Evolutionary conservation across 2,329 filamentous ascomycete species (phyloP), one percentile per base, ranked within the genome.

Genomic region (Cercospora sp.): DNA sequence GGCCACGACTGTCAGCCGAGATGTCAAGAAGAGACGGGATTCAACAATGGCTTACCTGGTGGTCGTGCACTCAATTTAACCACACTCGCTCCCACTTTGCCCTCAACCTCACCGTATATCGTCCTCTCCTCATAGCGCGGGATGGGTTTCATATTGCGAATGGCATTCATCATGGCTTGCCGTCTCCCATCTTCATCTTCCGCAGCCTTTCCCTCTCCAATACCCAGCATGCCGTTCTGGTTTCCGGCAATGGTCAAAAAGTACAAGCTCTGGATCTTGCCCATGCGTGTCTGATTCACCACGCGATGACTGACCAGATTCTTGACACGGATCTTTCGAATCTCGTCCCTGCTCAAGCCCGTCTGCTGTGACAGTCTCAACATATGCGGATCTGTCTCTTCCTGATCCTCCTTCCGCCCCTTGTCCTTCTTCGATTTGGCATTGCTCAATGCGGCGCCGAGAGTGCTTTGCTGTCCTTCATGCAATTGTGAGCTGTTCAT

Each of bases 131-230:
- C 95, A 78, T 98, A 99, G 67, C 94, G 86, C 61, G 89, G 88
- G 66, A 99, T 88, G n/a, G 95, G 94, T 83, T 89, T 88, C 92
- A 99, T 93, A 84, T 95, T 97, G 77, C 91, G 86, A 74, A 98
- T 91, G 4, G 95, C 94, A 72, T 90, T 85, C 82, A 93, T 88
- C 80, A 87, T 88, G 55, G 93, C 91, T 82, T 96, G 93, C 71
- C 85, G 82, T 45, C 82, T 79, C 0, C 92, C 92, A 68, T 91
- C 88, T 34, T 85, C 82, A 1, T 83, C 76, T 80, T 97, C 93
- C 30, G 89, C 88, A 9, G 91, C 90, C 85, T 98, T 99, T 74
- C 92, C 94, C 81, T 94, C 91, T 66, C 95, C 95, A 68, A 98
- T 85, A 10, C 95, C 95, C 34, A 99, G 81, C 76, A 94, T 86